A percentile compares a stretch with the other conserved stretches of the same genome.
Conservation (phyloP, 1,139 yeast genomes). For the Petasospora fabianii region DNA sequence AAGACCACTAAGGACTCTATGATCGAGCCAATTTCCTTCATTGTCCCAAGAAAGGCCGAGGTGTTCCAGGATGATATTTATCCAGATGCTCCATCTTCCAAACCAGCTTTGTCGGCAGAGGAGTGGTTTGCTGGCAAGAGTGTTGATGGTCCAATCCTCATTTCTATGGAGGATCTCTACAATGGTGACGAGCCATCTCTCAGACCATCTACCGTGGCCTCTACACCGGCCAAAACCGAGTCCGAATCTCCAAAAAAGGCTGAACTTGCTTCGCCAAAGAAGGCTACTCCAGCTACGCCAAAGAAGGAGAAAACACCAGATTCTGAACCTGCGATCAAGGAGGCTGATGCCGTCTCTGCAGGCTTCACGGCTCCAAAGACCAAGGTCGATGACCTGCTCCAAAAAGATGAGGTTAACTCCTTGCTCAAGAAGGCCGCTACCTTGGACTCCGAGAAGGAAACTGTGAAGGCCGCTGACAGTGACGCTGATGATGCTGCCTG, state of each 20-base stretch:
- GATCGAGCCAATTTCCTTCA: constrained; percentile 86
- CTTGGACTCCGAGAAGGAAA: constrained; percentile 36
- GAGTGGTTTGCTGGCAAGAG: constrained; percentile 81
- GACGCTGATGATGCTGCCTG: constrained; percentile 31
- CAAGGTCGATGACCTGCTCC: constrained; percentile 43
- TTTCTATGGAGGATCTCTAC: constrained; percentile 71
- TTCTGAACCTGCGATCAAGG: constrained; percentile 8
- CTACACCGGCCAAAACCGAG: constrained; percentile 36
- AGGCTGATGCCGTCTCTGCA: constrained; percentile 1
- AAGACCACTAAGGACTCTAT: constrained; percentile 80
- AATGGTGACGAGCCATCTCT: constrained; percentile 57
- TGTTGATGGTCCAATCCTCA: constrained; percentile 76
- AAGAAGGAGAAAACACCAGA: constrained; percentile 9
- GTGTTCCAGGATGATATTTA: constrained; percentile 89
- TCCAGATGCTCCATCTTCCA: constrained; percentile 82
- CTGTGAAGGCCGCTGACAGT: constrained; percentile 34
- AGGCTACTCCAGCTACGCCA: constrained; percentile 22
- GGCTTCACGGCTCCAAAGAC: constrained; percentile 21
- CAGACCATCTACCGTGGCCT: constrained; percentile 33
- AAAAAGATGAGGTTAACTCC: constrained; percentile 44
- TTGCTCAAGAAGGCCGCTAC: constrained; percentile 49
- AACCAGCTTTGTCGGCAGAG: constrained; percentile 72
- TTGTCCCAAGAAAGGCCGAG: constrained; percentile 91
- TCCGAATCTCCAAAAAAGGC: constrained; percentile 27
- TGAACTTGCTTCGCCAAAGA: constrained; percentile 17